Evolutionary conservation across 2,329 filamentous ascomycete genomes (phyloP), one percentile per base, ranked within the genome.

Genomic region (Monilinia polystroma): DNA sequence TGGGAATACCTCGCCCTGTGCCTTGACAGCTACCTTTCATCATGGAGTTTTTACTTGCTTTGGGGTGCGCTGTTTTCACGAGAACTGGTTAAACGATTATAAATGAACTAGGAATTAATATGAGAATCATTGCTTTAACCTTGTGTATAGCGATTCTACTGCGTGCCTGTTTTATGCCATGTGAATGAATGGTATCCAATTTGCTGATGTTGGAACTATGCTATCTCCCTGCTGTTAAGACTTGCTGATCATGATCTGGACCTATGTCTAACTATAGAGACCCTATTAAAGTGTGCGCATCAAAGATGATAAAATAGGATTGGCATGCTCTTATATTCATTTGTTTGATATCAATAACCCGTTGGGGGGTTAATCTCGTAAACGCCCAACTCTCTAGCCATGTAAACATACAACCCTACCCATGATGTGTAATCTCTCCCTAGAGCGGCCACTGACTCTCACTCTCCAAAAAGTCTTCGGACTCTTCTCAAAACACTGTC

Each of bases 401-500:
- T 64, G 53, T 64, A 52, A 68, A 68, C 58, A 67, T 26, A 64
- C 52, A 58, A 43, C 53, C 32, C n/a, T 38, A 35, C n/a, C 53
- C 45, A 64, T 64, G 20, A 43, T 43, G 51, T 11, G 20, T 45
- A 57, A 45, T 56, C 63, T 29, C 59, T 29, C 51, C 43, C 55
- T 54, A 41, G 45, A 55, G 49, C 57, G 70, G 53, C 54, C n/a
- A 41, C 49, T 26, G 6, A 43, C 69, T 74, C 71, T 77, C 86
- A 93, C 81, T 93, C 87, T 73, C 87, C 87, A 80, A 89, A 89
- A 70, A 91, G 76, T 75, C 88, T 86, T 77, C 86, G 82, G 71
- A 99, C 95, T 72, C 95, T 86, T 81, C 93, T 91, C 80, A 99
- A 79, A 54, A 99, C 94, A 76, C 94, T 98, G 79, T 99, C 95